These are phyloP conservation scores for Xylaria sp. DNA, from an alignment of 2,329 filamentous ascomycete genomes.

Conservation along the genomic window DNA sequence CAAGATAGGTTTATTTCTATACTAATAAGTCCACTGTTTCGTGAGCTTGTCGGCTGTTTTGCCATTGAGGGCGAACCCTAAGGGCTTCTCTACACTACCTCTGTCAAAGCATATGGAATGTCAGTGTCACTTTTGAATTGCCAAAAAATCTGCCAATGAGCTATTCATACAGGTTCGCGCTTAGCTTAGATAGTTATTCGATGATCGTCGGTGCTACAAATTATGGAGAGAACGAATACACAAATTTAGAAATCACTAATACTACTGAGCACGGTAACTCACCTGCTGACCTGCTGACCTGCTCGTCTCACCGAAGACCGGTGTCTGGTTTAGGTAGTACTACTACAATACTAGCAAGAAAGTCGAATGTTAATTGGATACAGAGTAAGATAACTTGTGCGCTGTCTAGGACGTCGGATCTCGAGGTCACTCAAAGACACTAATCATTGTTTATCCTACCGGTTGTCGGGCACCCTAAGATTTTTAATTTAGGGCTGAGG, in stretches of 20 bases:
- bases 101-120: not conserved
- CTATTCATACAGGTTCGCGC: constrained; percentile 1
- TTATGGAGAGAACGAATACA: not conserved
- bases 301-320: constrained; percentile 1
- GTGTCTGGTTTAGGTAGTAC: not conserved
- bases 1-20: not conserved
- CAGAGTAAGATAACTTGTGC: not conserved
- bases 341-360: too few species aligned
- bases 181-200: constrained; percentile 1
- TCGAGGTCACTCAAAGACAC: not conserved
- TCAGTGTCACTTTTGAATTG: not conserved
- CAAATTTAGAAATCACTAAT: not conserved
- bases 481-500: constrained; percentile 19
- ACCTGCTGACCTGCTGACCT: constrained; percentile 1
- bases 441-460: not conserved
- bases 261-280: not conserved
- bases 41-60: not conserved
- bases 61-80: not conserved
- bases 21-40: not conserved
- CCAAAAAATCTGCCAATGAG: constrained; percentile 4
- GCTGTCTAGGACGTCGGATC: not conserved
- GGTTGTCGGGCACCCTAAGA: not conserved
- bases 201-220: constrained; percentile 12
- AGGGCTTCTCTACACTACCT: not conserved
- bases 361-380: not conserved